A percentile compares a stretch with the other conserved stretches of the same genome.
Evolutionary conservation across 2,329 filamentous ascomycete genomes (phyloP).

Genomic region (Penicillium sp.): DNA sequence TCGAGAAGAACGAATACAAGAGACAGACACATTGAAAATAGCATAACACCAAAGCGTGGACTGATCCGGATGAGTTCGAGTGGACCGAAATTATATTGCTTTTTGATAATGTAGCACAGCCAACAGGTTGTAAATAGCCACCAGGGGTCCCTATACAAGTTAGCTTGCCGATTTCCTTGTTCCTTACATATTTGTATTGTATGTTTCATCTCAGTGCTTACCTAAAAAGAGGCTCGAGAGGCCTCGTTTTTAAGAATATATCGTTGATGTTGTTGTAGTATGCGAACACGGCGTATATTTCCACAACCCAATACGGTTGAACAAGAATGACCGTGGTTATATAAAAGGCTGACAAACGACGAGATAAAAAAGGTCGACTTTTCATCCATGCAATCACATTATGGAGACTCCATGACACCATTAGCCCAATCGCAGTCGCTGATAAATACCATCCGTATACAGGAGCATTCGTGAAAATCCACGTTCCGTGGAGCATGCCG

Average conservation of each 20-base stretch:
- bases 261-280: conserved; percentile 57
- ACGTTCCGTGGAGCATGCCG: conserved; percentile 56
- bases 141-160: conserved; percentile 55
- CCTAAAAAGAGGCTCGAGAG: conserved; percentile 59
- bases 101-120: conserved; percentile 61
- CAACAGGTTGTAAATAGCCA: conserved; percentile 61
- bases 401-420: conserved; percentile 61
- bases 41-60: conserved; percentile 61
- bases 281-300: conserved; percentile 63
- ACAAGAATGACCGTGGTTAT: conserved; percentile 56
- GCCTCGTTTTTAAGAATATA: conserved; percentile 54
- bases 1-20: conserved; percentile 61
- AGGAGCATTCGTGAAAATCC: conserved; percentile 54
- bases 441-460: conserved; percentile 62
- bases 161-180: background rate
- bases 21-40: conserved; percentile 58
- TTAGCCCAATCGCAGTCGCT: conserved; percentile 55
- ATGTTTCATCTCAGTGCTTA: conserved; percentile 19
- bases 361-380: conserved; percentile 56
- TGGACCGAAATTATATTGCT: conserved; percentile 57
- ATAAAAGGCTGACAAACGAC: conserved; percentile 51
- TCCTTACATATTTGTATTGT: background rate
- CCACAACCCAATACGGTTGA: conserved; percentile 62
- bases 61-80: conserved; percentile 57
- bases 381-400: conserved; percentile 68